Percentiles rank a stretch among this genome's conserved stretches.
Evolutionary conservation across 2,329 filamentous ascomycete genomes (phyloP).

Genomic region (Ceratocystis cacaofunesta): DNA sequence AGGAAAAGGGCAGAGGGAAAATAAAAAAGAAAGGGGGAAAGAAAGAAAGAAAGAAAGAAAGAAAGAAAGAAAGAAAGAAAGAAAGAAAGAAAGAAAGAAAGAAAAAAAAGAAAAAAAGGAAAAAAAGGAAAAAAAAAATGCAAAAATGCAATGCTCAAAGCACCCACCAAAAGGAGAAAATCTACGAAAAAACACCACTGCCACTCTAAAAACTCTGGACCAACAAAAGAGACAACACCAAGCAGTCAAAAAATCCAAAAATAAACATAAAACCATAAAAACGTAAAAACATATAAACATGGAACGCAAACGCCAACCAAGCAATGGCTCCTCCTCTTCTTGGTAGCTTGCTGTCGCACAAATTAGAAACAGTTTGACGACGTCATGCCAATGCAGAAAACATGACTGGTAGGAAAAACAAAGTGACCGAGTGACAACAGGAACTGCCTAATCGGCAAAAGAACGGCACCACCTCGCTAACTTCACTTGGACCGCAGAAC

Average conservation of each 20-base stretch:
- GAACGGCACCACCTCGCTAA: background rate
- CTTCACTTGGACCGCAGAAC: background rate
- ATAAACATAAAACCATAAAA: background rate
- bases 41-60: background rate
- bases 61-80: background rate
- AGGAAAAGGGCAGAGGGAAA: background rate
- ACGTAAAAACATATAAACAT: background rate
- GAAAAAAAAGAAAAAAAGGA: no score
- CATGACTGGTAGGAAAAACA: background rate
- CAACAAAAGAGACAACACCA: background rate
- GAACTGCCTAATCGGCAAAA: background rate
- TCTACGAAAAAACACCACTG: background rate
- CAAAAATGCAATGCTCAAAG: background rate
- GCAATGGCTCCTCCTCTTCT: background rate
- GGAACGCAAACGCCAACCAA: background rate
- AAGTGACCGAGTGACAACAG: background rate
- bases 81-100: no score
- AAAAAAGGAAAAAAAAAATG: background rate
- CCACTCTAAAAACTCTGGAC: background rate
- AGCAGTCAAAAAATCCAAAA: slow-evolving; percentile 1
- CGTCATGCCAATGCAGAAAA: background rate
- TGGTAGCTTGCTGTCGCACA: background rate
- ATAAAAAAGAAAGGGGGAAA: background rate
- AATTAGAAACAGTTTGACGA: background rate
- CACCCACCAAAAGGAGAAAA: background rate